phyloP scores from a whole-genome alignment of 257 asterid genomes.

The Lantana camara region DNA sequence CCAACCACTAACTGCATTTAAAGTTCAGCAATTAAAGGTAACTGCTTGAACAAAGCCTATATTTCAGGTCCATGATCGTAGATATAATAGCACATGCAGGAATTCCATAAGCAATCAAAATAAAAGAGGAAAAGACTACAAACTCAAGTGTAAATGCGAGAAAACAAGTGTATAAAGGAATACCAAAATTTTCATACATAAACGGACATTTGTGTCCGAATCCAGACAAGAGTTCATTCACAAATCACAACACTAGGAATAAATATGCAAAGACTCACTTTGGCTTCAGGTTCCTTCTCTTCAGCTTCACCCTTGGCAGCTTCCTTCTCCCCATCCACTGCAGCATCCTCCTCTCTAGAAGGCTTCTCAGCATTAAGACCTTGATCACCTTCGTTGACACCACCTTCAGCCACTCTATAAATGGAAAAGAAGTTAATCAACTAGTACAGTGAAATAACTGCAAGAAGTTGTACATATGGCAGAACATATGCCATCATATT shows the following conservation, averaged over 20 bases:
- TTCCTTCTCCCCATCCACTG: constrained; percentile 57
- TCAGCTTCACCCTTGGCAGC: constrained; percentile 51
- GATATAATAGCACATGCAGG: too few species aligned
- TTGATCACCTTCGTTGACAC: constrained; percentile 61
- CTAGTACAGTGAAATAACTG: not conserved
- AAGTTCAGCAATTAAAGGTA: too few species aligned
- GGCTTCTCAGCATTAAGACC: constrained; percentile 48
- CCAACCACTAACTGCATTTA: too few species aligned
- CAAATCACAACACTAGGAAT: not conserved
- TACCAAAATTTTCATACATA: not conserved
- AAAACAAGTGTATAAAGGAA: not conserved
- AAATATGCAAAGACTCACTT: constrained; percentile 46
- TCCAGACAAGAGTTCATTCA: not conserved
- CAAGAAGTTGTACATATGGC: not conserved
- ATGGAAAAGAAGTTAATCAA: constrained; percentile 9
- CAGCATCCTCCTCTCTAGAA: constrained; percentile 48
- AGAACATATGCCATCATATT: not conserved
- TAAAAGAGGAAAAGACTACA: not conserved
- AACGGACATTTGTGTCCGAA: not conserved
- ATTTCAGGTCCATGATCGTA: too few species aligned
- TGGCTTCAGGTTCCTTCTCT: constrained; percentile 74
- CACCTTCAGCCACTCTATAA: constrained; percentile 58
- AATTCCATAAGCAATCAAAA: too few species aligned
- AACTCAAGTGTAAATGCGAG: not conserved
- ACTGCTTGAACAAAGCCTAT: too few species aligned